These are phyloP conservation scores for Lichtheimia corymbifera DNA, from an alignment of 371 early-diverging fungal genomes.

Conservation along the genomic window DNA sequence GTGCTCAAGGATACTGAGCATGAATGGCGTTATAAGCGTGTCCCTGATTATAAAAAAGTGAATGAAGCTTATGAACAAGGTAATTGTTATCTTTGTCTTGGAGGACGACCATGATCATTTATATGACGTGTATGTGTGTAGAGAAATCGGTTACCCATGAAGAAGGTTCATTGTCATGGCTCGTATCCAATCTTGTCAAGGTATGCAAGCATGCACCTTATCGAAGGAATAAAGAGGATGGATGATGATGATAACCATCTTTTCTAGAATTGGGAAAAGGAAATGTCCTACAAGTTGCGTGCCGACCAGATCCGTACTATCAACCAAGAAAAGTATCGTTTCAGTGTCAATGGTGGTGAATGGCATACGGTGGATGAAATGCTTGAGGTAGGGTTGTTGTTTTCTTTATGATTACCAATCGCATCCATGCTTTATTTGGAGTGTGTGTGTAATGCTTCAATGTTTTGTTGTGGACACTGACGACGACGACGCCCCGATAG, in stretches of 20 bases:
- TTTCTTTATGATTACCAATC: neutral
- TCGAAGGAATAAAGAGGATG: neutral
- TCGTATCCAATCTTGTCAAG: slow-evolving; percentile 55
- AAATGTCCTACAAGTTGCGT: slow-evolving; percentile 52
- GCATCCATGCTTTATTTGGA: slow-evolving; percentile 1
- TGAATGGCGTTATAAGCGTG: slow-evolving; percentile 52
- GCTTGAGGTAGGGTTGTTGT: slow-evolving; percentile 32
- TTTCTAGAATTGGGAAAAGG: slow-evolving; percentile 57
- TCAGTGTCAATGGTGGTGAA: slow-evolving; percentile 46
- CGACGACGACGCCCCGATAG: slow-evolving; percentile 10
- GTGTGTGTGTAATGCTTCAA: neutral
- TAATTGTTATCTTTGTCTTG: slow-evolving; percentile 10
- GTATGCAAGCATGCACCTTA: slow-evolving; percentile 29
- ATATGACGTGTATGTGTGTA: neutral
- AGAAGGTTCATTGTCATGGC: slow-evolving; percentile 48
- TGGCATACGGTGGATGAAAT: slow-evolving; percentile 48
- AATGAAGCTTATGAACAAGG: slow-evolving; percentile 48
- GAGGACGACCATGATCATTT: too few species aligned
- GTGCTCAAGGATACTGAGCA: slow-evolving; percentile 50
- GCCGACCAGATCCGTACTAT: slow-evolving; percentile 56
- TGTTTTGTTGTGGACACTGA: neutral
- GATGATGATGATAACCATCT: neutral
- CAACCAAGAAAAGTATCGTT: slow-evolving; percentile 42
- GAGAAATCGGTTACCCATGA: slow-evolving; percentile 42
- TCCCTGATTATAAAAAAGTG: slow-evolving; percentile 51